These are phyloP conservation scores for Erysimum cheiranthoides DNA, from an alignment of 345 rosid species.

Conservation along the genomic window DNA sequence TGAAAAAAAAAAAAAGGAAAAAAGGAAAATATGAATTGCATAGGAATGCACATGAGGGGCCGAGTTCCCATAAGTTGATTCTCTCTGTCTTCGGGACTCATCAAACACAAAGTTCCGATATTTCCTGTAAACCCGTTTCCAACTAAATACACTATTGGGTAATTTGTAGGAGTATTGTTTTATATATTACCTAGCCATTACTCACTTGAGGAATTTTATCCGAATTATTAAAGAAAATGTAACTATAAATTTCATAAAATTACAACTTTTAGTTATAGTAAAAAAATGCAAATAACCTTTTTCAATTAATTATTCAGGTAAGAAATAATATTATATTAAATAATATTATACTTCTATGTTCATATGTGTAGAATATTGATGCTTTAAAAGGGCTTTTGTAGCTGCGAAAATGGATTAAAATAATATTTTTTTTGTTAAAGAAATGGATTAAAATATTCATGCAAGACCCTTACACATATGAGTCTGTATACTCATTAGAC, in stretches of 20 bases:
- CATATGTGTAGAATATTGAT: neutral
- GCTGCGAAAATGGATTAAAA: constrained; percentile 22
- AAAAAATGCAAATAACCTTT: neutral
- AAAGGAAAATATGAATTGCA: constrained; percentile 22
- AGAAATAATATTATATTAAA: no score
- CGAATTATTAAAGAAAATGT: neutral
- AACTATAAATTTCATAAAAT: neutral
- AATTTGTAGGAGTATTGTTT: neutral
- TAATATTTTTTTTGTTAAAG: neutral
- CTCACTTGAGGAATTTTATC: neutral
- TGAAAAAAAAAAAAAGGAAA: neutral
- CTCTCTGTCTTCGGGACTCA: constrained; percentile 70
- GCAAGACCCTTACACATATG: constrained; percentile 19
- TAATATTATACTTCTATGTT: no score
- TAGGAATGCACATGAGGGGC: constrained; percentile 42
- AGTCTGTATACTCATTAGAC: constrained; percentile 13
- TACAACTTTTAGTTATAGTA: neutral
- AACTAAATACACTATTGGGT: neutral
- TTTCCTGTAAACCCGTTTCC: constrained; percentile 25
- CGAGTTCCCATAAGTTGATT: constrained; percentile 53
- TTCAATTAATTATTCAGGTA: neutral
- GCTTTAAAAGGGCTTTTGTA: neutral
- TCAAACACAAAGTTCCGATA: constrained; percentile 33
- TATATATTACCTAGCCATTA: neutral
- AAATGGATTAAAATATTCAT: constrained; percentile 26